Evolutionary conservation across 305 asterid genomes (phyloP).

Genomic region (Galium porrigens): DNA sequence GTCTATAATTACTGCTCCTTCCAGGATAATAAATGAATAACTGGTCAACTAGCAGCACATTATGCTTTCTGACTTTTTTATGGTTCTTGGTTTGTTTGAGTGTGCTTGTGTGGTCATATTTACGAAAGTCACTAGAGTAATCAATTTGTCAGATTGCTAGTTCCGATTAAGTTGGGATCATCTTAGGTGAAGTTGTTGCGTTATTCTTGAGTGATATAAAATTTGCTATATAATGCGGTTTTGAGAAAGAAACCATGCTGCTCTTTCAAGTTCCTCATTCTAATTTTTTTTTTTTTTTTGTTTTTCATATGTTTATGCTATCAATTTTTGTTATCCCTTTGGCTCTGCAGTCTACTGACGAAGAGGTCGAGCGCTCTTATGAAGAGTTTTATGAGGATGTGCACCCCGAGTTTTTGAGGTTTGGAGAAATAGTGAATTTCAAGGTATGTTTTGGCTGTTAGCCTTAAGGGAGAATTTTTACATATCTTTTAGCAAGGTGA

Average conservation of each 20-base stretch:
- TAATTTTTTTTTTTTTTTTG: conserved; percentile 7
- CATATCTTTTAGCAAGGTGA: not conserved
- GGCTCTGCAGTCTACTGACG: conserved; percentile 65
- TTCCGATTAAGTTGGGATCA: not conserved
- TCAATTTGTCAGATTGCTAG: not conserved
- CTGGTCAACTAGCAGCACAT: not conserved
- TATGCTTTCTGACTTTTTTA: not conserved
- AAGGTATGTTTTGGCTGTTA: conserved; percentile 40
- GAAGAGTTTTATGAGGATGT: conserved; percentile 98
- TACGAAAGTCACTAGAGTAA: not conserved
- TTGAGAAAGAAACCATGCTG: not conserved
- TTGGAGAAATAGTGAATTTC: conserved; percentile 84
- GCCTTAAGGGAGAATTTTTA: not conserved
- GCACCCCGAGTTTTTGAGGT: conserved; percentile 89
- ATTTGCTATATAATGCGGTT: not conserved
- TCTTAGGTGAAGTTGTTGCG: not conserved
- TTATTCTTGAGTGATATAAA: not conserved
- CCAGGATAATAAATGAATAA: not conserved
- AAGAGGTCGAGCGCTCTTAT: conserved; percentile 70
- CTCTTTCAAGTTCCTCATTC: not conserved
- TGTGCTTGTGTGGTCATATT: not conserved
- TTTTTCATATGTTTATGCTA: conserved; percentile 20
- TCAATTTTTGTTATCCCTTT: conserved; percentile 27
- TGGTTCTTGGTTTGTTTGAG: not conserved
- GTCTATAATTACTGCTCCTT: not conserved